Percentiles rank a stretch among this genome's conserved stretches.
Evolutionary conservation across 129 eudicot genomes (phyloP).

Genomic region (Heracleum sosnowskyi): DNA sequence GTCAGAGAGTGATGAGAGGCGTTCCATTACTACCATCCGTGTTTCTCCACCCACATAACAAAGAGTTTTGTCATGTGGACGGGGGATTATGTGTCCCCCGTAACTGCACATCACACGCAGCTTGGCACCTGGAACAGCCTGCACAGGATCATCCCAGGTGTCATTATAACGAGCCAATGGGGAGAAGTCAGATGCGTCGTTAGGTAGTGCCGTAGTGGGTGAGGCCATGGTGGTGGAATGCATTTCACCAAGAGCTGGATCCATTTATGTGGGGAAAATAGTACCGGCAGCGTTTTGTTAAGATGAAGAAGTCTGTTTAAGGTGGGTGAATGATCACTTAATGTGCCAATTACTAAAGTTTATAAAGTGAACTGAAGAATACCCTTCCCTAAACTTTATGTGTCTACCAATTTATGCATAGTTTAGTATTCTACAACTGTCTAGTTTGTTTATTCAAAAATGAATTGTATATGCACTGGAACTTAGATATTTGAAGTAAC

Average conservation of each 20-base stretch:
- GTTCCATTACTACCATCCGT: conserved; percentile 64
- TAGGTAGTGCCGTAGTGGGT: conserved; percentile 10
- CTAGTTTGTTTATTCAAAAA: not conserved
- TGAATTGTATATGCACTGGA: not conserved
- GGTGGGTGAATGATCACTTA: not conserved
- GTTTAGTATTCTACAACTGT: not conserved
- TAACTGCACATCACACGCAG: conserved; percentile 86
- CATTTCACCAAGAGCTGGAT: conserved; percentile 29
- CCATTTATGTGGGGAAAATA: conserved; percentile 23
- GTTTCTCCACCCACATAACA: conserved; percentile 87
- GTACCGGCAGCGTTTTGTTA: not conserved
- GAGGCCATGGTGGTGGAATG: conserved; percentile 12
- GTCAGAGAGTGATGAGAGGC: conserved; percentile 46
- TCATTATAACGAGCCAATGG: conserved; percentile 34
- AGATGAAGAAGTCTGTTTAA: not conserved
- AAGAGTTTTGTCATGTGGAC: conserved; percentile 80
- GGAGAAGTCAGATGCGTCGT: conserved; percentile 51
- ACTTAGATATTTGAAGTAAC: not conserved
- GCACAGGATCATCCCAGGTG: conserved; percentile 48
- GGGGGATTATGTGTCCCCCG: conserved; percentile 90
- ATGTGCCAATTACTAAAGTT: not conserved
- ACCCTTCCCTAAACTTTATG: not conserved
- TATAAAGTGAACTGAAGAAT: not conserved
- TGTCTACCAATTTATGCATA: not conserved
- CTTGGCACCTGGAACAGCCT: conserved; percentile 56